Evolutionary conservation across 805 yeast species (phyloP), one percentile per base, ranked within the genome.

Genomic region (Candida xiaguanensis): DNA sequence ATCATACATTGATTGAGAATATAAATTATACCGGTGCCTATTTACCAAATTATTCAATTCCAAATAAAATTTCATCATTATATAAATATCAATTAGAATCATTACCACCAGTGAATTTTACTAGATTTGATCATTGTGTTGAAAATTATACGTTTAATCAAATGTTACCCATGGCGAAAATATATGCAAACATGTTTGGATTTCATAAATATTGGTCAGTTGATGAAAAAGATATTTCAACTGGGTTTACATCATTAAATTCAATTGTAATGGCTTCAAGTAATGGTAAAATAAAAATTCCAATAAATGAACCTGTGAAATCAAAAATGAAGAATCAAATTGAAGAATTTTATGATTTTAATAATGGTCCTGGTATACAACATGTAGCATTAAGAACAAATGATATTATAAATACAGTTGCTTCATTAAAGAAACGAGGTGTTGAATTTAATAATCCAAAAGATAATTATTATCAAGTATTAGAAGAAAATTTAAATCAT

Each of bases 171-270:
- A 75, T 78, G 0, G 83, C 89, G 48, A 61, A 63, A 13, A 73
- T 74, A 41, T 86, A 88, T 58, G 75, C 78, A 20, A 58, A 61
- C 18, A 74, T 77, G 2, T 77, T 86, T 49, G 89, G 89, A 1
- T 84, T 87, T 60, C 88, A 81, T 48, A 69, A 78, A 52, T 86
- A 77, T 55, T 85, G 95, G 93, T 82, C 91, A 1, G 95, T 84
- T 9, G 95, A 85, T 56, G 95, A 87, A 46, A 69, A 67, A 34
- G 85, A 81, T 47, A 75, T 87, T n/a, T 70, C 73, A 36, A 85
- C 95, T 0, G 78, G 75, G 38, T 78, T 65, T 47, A 75, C 89
- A 2, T 85, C 93, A 0, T 71, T 86, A 40, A 70, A 75, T 39
- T 82, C 95, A 9, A 75, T 79, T 17, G 95, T 87, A 11, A 82